Conservation (phyloP, 768 basidiomycete species). For the Rhizopogon vinicolor region DNA sequence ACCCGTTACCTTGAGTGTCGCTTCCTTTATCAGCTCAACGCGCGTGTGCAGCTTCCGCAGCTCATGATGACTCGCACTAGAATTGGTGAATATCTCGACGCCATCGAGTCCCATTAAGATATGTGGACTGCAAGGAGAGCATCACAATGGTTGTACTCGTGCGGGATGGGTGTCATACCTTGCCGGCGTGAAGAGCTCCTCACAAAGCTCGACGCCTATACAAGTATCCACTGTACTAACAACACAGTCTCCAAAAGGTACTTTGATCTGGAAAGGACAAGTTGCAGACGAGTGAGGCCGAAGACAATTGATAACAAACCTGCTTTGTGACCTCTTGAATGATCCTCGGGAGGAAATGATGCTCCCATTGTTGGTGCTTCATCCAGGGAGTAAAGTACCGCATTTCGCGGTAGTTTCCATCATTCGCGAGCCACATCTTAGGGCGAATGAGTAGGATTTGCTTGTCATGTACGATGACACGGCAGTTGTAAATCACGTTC, state of each 20-base stretch:
- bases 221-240: conserved; percentile 93
- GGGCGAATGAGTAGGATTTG: conserved; percentile 93
- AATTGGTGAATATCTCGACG: conserved; percentile 98
- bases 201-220: conserved; percentile 95
- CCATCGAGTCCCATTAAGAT: conserved; percentile 98
- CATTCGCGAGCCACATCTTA: conserved; percentile 99
- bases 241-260: conserved; percentile 95
- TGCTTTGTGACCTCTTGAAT: conserved; percentile 87
- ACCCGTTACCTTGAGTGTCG: conserved; percentile 76
- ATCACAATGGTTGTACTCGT: not conserved
- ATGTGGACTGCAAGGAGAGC: conserved; percentile 64
- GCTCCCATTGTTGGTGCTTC: conserved; percentile 86
- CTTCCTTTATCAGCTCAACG: conserved; percentile 94
- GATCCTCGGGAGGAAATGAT: conserved; percentile 87
- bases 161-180: conserved; percentile 46
- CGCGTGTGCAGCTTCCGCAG: conserved; percentile 91
- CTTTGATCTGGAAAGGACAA: conserved; percentile 55
- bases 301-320: conserved; percentile 37
- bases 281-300: not conserved
- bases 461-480: conserved; percentile 80
- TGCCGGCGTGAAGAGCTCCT: conserved; percentile 94
- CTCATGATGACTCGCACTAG: conserved; percentile 97
- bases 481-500: conserved; percentile 97
- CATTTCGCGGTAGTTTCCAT: conserved; percentile 92
- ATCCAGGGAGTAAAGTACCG: conserved; percentile 94